phyloP scores from a whole-genome alignment of 257 asterid species.

The Przewalskia tangutica region DNA sequence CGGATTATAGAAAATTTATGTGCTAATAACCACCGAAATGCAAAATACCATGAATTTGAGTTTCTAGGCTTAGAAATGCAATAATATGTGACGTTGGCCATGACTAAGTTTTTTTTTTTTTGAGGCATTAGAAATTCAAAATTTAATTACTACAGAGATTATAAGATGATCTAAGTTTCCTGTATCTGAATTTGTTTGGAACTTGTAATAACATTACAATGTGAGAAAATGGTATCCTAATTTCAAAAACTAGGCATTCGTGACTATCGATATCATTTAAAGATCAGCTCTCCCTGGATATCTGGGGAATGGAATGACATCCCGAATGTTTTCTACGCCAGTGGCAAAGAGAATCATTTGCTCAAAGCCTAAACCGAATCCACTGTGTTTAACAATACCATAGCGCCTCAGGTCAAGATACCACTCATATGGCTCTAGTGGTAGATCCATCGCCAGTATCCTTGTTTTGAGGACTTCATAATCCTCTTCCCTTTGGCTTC shows the following conservation, averaged over 20 bases:
- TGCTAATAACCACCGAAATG: too few species aligned
- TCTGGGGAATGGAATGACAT: conserved; percentile 93
- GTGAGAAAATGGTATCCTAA: neutral
- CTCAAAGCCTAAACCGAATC: conserved; percentile 94
- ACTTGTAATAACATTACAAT: neutral
- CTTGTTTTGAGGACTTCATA: conserved; percentile 69
- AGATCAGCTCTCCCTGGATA: conserved; percentile 95
- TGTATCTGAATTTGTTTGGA: neutral
- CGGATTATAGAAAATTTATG: too few species aligned
- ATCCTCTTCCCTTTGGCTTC: conserved; percentile 97
- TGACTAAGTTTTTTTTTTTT: too few species aligned
- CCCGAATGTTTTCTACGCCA: conserved; percentile 87
- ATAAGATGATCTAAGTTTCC: neutral
- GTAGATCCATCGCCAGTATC: conserved; percentile 66
- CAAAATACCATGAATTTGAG: too few species aligned
- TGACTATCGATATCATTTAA: conserved; percentile 3
- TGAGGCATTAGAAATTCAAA: too few species aligned
- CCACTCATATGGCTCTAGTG: conserved; percentile 93
- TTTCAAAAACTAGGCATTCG: neutral
- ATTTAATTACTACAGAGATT: neutral
- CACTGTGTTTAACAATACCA: conserved; percentile 86
- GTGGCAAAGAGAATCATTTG: conserved; percentile 94
- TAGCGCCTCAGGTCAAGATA: conserved; percentile 82
- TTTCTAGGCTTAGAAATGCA: too few species aligned
- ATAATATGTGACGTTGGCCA: too few species aligned